phyloP scores from a whole-genome alignment of 345 rosid species.

The Citropsis articulata region DNA sequence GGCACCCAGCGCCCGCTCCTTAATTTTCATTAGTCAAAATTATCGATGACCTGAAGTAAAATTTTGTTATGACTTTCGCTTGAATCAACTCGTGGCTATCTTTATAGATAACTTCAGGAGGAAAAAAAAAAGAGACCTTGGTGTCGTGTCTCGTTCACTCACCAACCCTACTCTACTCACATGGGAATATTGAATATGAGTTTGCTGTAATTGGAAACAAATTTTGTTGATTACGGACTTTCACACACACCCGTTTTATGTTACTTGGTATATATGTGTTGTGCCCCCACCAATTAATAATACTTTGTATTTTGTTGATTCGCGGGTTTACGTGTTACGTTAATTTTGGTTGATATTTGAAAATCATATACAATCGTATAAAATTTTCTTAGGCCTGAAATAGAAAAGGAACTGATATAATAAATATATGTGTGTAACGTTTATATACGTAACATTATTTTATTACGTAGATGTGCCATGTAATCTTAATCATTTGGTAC shows the following conservation, averaged over 20 bases:
- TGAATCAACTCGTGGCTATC: slow-evolving; percentile 20
- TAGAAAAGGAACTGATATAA: neutral
- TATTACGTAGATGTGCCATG: too few relatives aligned
- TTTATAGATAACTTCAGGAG: slow-evolving; percentile 15
- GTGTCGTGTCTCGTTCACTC: neutral
- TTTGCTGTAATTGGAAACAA: neutral
- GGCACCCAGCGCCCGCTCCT: neutral
- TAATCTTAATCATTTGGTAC: too few relatives aligned
- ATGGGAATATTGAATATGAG: neutral
- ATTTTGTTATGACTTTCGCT: neutral
- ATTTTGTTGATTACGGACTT: neutral
- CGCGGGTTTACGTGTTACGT: too few relatives aligned
- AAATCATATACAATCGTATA: neutral
- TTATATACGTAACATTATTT: too few relatives aligned
- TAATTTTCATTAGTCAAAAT: neutral
- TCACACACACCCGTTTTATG: neutral
- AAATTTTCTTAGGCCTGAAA: neutral
- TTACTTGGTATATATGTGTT: neutral
- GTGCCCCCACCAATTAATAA: neutral
- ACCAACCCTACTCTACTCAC: neutral
- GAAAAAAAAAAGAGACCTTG: neutral
- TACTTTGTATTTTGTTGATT: too few relatives aligned
- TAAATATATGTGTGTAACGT: too few relatives aligned
- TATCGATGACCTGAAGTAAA: neutral
- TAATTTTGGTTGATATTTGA: neutral